Conservation (phyloP, 1,284 basidiomycete species). For the Ustilago curta region DNA sequence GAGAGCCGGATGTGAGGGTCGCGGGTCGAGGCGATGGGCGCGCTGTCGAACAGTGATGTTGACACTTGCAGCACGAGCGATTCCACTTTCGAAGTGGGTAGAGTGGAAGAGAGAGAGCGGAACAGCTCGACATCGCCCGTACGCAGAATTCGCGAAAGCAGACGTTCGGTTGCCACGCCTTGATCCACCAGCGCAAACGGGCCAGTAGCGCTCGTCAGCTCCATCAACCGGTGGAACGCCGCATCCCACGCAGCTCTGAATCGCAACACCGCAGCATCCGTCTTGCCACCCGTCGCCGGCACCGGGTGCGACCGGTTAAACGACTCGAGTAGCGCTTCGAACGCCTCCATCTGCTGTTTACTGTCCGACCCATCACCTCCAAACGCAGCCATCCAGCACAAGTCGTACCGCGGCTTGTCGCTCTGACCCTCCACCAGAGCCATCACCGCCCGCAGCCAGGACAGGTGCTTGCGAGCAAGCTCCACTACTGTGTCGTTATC, state of each 20-base stretch:
- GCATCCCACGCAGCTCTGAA: conserved; percentile 30
- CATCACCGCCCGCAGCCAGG: conserved; percentile 19
- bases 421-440: conserved; percentile 7
- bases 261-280: conserved; percentile 4
- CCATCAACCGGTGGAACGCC: conserved; percentile 17
- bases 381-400: conserved; percentile 43
- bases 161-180: neutral
- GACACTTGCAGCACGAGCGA: conserved; percentile 34
- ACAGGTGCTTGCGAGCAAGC: conserved; percentile 10
- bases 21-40: conserved; percentile 19
- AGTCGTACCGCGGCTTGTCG: conserved; percentile 8
- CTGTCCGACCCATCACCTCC: conserved; percentile 8
- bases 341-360: conserved; percentile 6
- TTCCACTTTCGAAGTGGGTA: conserved; percentile 17
- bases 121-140: conserved; percentile 40
- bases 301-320: conserved; percentile 14
- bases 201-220: conserved; percentile 1
- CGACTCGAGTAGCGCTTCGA: conserved; percentile 5
- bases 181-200: conserved; percentile 14
- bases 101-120: conserved; percentile 14
- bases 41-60: conserved; percentile 29
- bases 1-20: conserved; percentile 30
- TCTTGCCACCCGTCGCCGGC: conserved; percentile 8
- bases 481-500: neutral
- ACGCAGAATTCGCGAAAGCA: conserved; percentile 22